Evolutionary conservation across 2,329 filamentous ascomycete species (phyloP), one percentile per base, ranked within the genome.

Genomic region (Grosmannia serpens): DNA sequence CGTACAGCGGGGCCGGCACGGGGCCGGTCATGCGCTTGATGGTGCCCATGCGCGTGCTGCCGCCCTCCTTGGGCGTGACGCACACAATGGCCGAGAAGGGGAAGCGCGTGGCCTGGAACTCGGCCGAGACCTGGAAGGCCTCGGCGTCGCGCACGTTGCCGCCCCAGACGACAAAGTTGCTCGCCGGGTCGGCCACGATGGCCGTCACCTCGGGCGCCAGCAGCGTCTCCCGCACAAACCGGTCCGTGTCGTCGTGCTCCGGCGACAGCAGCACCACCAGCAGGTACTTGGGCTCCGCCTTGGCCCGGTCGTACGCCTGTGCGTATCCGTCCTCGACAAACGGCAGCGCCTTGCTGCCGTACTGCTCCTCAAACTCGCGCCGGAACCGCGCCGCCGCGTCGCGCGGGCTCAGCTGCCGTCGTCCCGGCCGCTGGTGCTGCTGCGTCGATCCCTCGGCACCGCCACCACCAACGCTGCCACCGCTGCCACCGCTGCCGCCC

Each of bases 311-410:
- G 62, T 96, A 83, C 0, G 91, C 91, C 72, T 95, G 88, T 6
- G 95, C 91, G 68, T 97, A 94, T 5, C 92, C 91, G 56, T 87
- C 88, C 68, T 96, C 91, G 64, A 87, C 85, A 70, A 95, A 96
- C 0, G 87, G 85, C 5, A 97, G 73, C 5, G 76, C 77, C 54
- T 84, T 82, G 22, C 77, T 73, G 0, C 90, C 91, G 67, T 96
- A 94, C 66, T 95, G 89, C 72, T 99, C 94, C 66, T 96, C 91
- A 64, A 99, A 96, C 66, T 97, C 91, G 10, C 92, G 83, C 67
- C 89, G 88, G 70, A 97, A 95, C 35, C 94, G 80, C 29, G 88
- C 86, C 0, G 92, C 91, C 1, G 90, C 92, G 68, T 99, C 94
- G 59, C 88, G 84, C 1, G 92, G 91, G 68, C 87, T 87, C 51